Evolutionary conservation across 2,329 filamentous ascomycete genomes (phyloP), one percentile per base, ranked within the genome.

Genomic region (Fusarium proliferatum): DNA sequence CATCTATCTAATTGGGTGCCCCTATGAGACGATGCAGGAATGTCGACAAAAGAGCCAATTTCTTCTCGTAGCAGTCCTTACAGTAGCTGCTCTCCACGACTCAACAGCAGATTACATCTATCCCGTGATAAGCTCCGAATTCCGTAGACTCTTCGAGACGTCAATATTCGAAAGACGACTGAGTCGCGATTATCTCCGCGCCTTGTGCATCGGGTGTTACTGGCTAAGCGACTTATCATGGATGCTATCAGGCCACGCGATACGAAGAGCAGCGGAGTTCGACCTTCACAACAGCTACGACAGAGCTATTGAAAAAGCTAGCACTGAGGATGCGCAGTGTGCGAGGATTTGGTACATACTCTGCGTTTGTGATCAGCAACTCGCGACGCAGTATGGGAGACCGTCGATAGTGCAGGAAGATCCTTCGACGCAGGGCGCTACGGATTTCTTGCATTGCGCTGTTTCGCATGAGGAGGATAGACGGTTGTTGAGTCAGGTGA

Each of bases 181-280:
- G 0, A 77, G 80, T 21, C 73, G 79, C 6, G 88, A 91, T 64
- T 86, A 88, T 67, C 84, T 91, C n/a, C 85, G 88, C 2, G 89
- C 87, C 12, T 83, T 91, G 48, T 89, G 87, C 53, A 86, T 91
- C 12, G 89, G 87, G 1, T 86, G 88, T 0, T 91, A 90, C 75
- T 91, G 89, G 89, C 82, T 91, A 0, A 88, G 87, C 12, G 89
- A 91, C 66, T 80, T 90, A 17, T 89, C 87, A 26, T 90, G 89
- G 87, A 90, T 88, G 68, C 81, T 91, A 4, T 89, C 87, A 0
- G 89, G 89, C 1, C 82, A 85, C 60, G 86, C 85, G 1, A 85
- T 86, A 17, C 81, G 86, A 2, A 79, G 85, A 39, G 86, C 86
- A 0, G 84, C 82, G 23, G 85, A 87, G 67, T 79, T 84, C 34